phyloP scores from a whole-genome alignment of 768 basidiomycete genomes.

The Podaxis carcinomalis region DNA sequence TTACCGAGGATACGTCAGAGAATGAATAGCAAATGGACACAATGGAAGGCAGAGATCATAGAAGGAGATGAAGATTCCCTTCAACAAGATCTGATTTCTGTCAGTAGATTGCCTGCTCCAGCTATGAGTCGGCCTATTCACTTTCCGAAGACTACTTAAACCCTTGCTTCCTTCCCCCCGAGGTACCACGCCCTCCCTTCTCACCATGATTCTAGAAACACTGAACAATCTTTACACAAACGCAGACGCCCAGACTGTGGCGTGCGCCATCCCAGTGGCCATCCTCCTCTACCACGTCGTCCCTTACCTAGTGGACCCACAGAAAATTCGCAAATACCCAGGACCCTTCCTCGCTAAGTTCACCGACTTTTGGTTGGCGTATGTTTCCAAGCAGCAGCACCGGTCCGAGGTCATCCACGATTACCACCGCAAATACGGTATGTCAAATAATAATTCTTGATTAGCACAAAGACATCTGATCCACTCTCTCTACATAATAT shows the following conservation, averaged over 20 bases:
- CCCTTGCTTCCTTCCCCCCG: background rate
- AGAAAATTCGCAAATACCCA: conserved; percentile 55
- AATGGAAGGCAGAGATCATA: background rate
- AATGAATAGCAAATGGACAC: background rate
- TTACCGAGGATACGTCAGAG: background rate
- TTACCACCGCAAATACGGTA: conserved; percentile 72
- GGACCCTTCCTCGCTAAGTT: conserved; percentile 71
- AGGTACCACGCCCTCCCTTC: background rate
- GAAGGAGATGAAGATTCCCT: background rate
- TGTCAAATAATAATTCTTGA: conserved; percentile 12
- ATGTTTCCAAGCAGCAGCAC: conserved; percentile 56
- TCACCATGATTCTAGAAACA: background rate
- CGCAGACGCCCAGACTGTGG: background rate
- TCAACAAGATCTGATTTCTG: background rate
- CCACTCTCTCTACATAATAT: background rate
- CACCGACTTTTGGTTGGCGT: conserved; percentile 71
- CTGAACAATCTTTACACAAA: background rate
- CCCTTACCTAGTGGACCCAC: conserved; percentile 54
- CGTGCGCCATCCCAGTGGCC: conserved; percentile 18
- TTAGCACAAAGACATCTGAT: background rate
- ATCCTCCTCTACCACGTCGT: conserved; percentile 35
- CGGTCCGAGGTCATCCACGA: conserved; percentile 72
- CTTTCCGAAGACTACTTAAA: conserved; percentile 2
- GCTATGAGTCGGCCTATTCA: background rate
- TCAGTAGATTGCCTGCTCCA: background rate